Base-by-base conservation (phyloP, 2,329 filamentous ascomycete genomes). In the Cladophialophora chaetospira region DNA sequence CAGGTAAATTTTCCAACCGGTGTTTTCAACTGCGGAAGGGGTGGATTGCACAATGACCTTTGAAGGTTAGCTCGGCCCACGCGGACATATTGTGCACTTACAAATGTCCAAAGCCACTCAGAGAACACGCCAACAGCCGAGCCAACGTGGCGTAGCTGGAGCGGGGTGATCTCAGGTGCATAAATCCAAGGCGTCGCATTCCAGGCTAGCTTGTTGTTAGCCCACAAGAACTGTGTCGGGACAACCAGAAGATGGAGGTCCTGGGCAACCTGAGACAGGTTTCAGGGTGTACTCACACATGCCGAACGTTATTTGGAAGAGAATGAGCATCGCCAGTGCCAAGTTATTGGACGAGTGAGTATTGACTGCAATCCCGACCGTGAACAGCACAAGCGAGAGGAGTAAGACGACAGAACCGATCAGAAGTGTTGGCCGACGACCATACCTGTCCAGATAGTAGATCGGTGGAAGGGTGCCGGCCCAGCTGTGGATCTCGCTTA, bases 31-130 rank as follows among this genome's bases (percentile, higher is more conserved):
- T 11, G 64, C 70, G 29, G 70, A 69, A 5, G 70, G 70, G 1
- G 69, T 69, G 8, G 69, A 69, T 48, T 65, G 70, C 3, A 71
- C 70, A 31, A 70, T 71, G 21, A 72, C 23, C 42, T 44, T 44
- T 19, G 2, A n/a, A 25, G n/a, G 42, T 44, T 13, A 44, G 42
- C 42, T 11, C 8, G 42, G 8, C 23, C 4, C 10, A 25, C 13
- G 15, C 9, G 42, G 8, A 5, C 9, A 23, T 5, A 5, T n/a
- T 0, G 13, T 4, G 10, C 9, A 44, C 42, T 44, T 28, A 44
- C 35, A 57, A 72, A 72, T 3, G 70, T 68, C 55, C 68, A 69
- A 21, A 71, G 56, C 70, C 70, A 71, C 55, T 72, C 67, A 9
- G 61, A 66, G 10, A 68, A 70, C 26, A 68, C 60, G 42, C 65